phyloP scores from a whole-genome alignment of 75 land plant genomes.

The Sequoiadendron giganteum region DNA sequence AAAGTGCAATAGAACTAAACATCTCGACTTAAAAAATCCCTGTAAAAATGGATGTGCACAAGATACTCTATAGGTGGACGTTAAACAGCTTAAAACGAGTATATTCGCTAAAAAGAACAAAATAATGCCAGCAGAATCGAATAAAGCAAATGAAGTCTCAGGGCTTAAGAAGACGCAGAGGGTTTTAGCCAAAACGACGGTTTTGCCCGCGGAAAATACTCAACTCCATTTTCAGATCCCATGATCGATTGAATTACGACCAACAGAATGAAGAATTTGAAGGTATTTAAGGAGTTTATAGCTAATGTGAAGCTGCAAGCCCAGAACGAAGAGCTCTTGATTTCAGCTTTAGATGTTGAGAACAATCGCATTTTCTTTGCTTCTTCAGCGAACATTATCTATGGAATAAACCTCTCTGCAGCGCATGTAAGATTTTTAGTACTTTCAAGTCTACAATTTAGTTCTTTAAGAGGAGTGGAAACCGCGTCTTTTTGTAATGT shows the following conservation, averaged over 20 bases:
- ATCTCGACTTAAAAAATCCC: too few species aligned
- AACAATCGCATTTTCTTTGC: constrained; percentile 60
- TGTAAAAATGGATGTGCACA: too few species aligned
- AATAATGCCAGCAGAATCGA: too few species aligned
- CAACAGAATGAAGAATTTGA: constrained; percentile 60
- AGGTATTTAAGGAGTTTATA: constrained; percentile 29
- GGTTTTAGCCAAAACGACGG: background rate
- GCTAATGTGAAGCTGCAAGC: constrained; percentile 29
- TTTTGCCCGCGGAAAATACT: background rate
- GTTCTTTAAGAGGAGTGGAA: background rate
- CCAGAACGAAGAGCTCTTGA: constrained; percentile 25
- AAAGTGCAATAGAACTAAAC: too few species aligned
- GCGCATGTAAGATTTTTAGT: constrained; percentile 19
- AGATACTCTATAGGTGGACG: too few species aligned
- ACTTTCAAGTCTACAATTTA: background rate
- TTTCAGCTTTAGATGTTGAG: constrained; percentile 59
- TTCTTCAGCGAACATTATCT: constrained; percentile 51
- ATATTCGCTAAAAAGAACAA: too few species aligned
- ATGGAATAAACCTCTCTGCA: constrained; percentile 35
- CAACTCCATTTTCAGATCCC: background rate
- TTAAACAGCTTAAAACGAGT: too few species aligned
- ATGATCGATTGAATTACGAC: background rate
- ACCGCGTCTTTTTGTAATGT: background rate
- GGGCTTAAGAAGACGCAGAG: background rate
- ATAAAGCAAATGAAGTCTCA: background rate